Evolutionary conservation across 202 grass and related monocot genomes (phyloP).

Genomic region (Sporobolus alterniflorus): DNA sequence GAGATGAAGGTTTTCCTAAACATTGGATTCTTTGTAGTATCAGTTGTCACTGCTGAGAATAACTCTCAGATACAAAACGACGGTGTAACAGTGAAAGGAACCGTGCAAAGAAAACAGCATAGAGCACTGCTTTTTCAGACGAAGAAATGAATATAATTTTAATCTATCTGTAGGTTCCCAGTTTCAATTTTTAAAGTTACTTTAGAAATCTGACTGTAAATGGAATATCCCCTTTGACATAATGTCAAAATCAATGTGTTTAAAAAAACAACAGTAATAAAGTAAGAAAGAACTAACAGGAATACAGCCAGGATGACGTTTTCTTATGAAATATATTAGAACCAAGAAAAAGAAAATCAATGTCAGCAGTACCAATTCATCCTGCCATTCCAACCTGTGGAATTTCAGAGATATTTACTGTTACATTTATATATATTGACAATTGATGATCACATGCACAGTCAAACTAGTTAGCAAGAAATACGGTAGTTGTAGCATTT

Average conservation of each 20-base stretch:
- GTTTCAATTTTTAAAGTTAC: background rate
- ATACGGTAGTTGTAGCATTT: background rate
- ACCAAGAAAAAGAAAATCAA: background rate
- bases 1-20: too few relatives aligned
- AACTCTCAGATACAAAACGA: background rate
- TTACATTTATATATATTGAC: background rate
- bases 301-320: background rate
- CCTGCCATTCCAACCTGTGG: background rate
- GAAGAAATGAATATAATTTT: background rate
- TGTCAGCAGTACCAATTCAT: background rate
- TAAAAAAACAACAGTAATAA: background rate
- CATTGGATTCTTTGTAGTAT: too few relatives aligned
- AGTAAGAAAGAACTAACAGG: background rate
- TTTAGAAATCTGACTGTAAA: background rate
- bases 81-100: background rate
- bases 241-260: background rate
- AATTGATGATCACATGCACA: background rate
- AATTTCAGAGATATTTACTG: background rate
- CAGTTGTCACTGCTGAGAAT: too few relatives aligned
- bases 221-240: background rate
- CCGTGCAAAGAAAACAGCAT: too few relatives aligned
- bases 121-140: background rate
- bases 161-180: too few relatives aligned
- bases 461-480: slow-evolving; percentile 5
- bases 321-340: background rate